Conservation (phyloP, 805 yeast genomes). For the Komagataella kurtzmanii region DNA sequence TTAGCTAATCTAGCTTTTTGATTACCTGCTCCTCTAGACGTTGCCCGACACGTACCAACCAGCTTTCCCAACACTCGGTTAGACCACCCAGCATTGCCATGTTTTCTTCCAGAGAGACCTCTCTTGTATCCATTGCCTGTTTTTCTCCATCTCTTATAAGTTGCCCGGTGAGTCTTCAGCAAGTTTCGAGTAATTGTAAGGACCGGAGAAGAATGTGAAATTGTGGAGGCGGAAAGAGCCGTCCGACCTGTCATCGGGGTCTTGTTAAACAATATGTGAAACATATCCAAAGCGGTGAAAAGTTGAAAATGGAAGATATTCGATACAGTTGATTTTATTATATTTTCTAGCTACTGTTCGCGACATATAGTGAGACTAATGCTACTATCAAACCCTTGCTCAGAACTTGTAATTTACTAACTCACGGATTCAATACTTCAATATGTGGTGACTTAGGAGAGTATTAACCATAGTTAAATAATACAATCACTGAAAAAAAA, state of each 20-base stretch:
- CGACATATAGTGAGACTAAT: neutral
- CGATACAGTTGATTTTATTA: neutral
- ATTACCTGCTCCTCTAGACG: slow-evolving; percentile 29
- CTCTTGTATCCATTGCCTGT: slow-evolving; percentile 57
- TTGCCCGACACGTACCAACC: slow-evolving; percentile 45
- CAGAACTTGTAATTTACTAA: no score
- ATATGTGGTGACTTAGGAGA: no score
- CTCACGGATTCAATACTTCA: no score
- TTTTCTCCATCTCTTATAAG: slow-evolving; percentile 77
- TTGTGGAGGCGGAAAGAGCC: neutral
- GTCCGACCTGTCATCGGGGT: slow-evolving; percentile 1
- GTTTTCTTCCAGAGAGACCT: slow-evolving; percentile 77
- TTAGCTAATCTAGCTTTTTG: slow-evolving; percentile 49
- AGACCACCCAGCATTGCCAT: slow-evolving; percentile 87
- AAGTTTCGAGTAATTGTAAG: slow-evolving; percentile 12
- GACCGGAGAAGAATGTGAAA: slow-evolving; percentile 2
- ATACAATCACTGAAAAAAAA: no score
- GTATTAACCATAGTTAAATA: no score
- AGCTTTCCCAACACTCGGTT: slow-evolving; percentile 42
- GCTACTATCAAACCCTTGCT: no score
- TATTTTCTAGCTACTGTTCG: neutral
- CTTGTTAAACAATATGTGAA: slow-evolving; percentile 1
- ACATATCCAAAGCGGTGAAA: neutral
- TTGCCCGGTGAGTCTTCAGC: slow-evolving; percentile 76
- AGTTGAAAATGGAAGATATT: neutral